Conservation (phyloP, 805 yeast species). For the Candida vartiovaarae region DNA sequence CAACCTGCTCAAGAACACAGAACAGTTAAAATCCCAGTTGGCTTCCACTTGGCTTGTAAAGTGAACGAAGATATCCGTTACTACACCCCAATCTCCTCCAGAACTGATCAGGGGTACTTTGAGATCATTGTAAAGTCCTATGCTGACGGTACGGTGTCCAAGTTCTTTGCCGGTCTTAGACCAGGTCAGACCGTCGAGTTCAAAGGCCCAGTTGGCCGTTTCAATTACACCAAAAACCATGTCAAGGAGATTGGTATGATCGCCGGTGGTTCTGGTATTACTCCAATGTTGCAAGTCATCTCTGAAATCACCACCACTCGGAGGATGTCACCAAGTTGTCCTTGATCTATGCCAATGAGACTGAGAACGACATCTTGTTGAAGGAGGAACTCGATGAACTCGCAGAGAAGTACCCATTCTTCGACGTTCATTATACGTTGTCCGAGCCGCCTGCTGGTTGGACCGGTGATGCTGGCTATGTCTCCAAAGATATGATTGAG, state of each 20-base stretch:
- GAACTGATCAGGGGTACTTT: constrained; percentile 63
- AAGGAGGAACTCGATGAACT: constrained; percentile 69
- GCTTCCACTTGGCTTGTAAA: constrained; percentile 64
- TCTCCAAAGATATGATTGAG: constrained; percentile 50
- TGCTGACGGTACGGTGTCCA: constrained; percentile 63
- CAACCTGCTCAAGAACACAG: constrained; percentile 52
- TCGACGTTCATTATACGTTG: constrained; percentile 53
- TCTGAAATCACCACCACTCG: constrained; percentile 61
- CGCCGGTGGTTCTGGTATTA: constrained; percentile 87
- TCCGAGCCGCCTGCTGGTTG: constrained; percentile 43
- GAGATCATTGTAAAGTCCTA: constrained; percentile 75
- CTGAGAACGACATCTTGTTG: constrained; percentile 68
- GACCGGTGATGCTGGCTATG: constrained; percentile 53
- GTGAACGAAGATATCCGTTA: constrained; percentile 44
- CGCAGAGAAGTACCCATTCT: constrained; percentile 52
- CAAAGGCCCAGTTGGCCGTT: constrained; percentile 75
- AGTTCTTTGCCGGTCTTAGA: constrained; percentile 52
- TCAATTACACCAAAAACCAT: constrained; percentile 51
- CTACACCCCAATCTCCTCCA: constrained; percentile 72
- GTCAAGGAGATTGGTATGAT: constrained; percentile 59
- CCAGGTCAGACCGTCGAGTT: constrained; percentile 64
- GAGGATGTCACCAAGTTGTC: constrained; percentile 56
- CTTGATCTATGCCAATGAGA: constrained; percentile 65
- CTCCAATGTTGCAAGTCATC: constrained; percentile 81
- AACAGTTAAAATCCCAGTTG: constrained; percentile 62